phyloP scores from a whole-genome alignment of 1,139 yeast genomes.

The Kodamaea alishanica region DNA sequence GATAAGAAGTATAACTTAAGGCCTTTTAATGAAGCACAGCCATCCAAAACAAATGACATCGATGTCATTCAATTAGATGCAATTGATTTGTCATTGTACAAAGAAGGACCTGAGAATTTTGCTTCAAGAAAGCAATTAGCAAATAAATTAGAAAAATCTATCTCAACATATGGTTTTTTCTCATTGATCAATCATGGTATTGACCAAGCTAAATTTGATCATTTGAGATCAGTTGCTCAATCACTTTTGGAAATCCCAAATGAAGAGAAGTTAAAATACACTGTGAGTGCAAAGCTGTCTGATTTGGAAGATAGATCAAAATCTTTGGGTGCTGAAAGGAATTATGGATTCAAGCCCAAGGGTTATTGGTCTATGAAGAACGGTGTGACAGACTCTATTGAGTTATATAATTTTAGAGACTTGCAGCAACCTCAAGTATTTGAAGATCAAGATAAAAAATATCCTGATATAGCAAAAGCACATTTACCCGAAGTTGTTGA shows the following conservation, averaged over 20 bases:
- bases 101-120: slow-evolving; percentile 32
- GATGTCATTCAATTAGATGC: slow-evolving; percentile 29
- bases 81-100: slow-evolving; percentile 32
- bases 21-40: slow-evolving; percentile 31
- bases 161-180: slow-evolving; percentile 46
- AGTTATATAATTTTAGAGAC: slow-evolving; percentile 39
- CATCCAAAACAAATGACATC: slow-evolving; percentile 17
- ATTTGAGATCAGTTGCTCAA: slow-evolving; percentile 36
- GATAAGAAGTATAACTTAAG: slow-evolving; percentile 28
- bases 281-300: slow-evolving; percentile 37
- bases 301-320: slow-evolving; percentile 29
- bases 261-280: slow-evolving; percentile 34
- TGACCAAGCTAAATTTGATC: slow-evolving; percentile 23
- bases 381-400: slow-evolving; percentile 40
- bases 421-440: slow-evolving; percentile 27
- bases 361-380: slow-evolving; percentile 44
- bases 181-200: slow-evolving; percentile 38
- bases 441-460: slow-evolving; percentile 11
- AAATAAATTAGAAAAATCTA: slow-evolving; percentile 29
- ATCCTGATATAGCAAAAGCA: slow-evolving; percentile 29
- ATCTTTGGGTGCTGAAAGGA: slow-evolving; percentile 43
- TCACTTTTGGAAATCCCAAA: slow-evolving; percentile 39
- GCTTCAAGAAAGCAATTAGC: slow-evolving; percentile 30
- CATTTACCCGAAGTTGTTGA: slow-evolving; percentile 25
- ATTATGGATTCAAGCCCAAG: slow-evolving; percentile 45